Conservation (phyloP, 1,139 yeast species). For the Debaryomyces coudertii region DNA sequence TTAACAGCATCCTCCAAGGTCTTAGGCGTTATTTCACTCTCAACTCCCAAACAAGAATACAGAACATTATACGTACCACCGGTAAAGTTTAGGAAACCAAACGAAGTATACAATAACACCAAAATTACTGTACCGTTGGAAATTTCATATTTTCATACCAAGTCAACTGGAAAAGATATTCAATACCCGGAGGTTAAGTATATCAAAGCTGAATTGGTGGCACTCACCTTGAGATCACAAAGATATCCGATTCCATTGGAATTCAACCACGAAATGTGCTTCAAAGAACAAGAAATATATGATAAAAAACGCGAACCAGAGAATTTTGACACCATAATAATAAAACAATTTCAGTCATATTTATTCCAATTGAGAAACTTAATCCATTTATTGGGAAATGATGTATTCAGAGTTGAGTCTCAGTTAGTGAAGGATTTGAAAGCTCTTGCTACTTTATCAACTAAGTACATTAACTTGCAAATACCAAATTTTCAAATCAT, state of each 20-base stretch:
- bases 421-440: slow-evolving; percentile 42
- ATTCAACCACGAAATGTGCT: slow-evolving; percentile 45
- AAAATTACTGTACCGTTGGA: slow-evolving; percentile 40
- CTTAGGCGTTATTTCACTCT: slow-evolving; percentile 39
- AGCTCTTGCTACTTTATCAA: slow-evolving; percentile 37
- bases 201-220: slow-evolving; percentile 38
- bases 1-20: slow-evolving; percentile 39
- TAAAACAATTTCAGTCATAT: slow-evolving; percentile 34
- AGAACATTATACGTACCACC: slow-evolving; percentile 40
- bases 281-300: slow-evolving; percentile 30
- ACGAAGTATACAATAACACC: slow-evolving; percentile 19
- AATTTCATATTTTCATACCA: slow-evolving; percentile 33
- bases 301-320: slow-evolving; percentile 25
- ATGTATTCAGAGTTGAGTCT: slow-evolving; percentile 39
- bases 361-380: slow-evolving; percentile 32
- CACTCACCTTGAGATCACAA: slow-evolving; percentile 38
- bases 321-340: slow-evolving; percentile 37
- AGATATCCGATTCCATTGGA: slow-evolving; percentile 46
- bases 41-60: slow-evolving; percentile 40
- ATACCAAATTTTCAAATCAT: slow-evolving; percentile 21
- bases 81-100: slow-evolving; percentile 23
- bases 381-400: slow-evolving; percentile 39
- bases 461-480: slow-evolving; percentile 35
- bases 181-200: slow-evolving; percentile 35
- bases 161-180: slow-evolving; percentile 7